Evolutionary conservation across 2,329 filamentous ascomycete genomes (phyloP), one percentile per base, ranked within the genome.

Genomic region (Arachnomyces sp.): DNA sequence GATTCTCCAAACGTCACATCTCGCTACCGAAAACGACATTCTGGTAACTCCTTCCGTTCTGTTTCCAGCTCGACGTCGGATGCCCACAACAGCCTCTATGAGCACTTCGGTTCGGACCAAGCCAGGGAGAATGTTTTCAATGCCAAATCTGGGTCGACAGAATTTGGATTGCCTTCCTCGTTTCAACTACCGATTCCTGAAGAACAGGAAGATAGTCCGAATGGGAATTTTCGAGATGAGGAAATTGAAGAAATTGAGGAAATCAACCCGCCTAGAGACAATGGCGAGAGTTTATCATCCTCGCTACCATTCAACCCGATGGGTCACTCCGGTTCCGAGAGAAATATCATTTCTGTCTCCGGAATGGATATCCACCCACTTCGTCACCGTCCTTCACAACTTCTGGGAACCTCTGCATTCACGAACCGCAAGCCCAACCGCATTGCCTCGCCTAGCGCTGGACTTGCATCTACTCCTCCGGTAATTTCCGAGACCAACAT

Each of bases 281-380:
- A 38, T 40, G 33, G 36, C 1, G 37, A 38, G 25, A 29, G 21
- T 39, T 46, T 57, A 3, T 32, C 21, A 11, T 52, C 58, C 12
- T 51, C 52, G 14, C 43, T 50, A 18, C 54, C 51, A 31, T 55
- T 50, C 61, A 67, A 65, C 39, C 61, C 63, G 2, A 62, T 89
- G 3, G 83, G 78, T 31, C 80, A 83, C 25, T 73, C 79, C 2
- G 58, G 79, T 2, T 95, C 89, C 1, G 87, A 94, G 52, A 89
- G 95, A 58, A 94, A 86, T 13, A 81, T 95, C 45, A 76, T 95
- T 50, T 95, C 89, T 0, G 75, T 95, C 2, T 78, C 82, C 0
- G 88, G 87, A 2, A 82, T 95, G 59, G 90, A 95, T 56, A 93
- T 95, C 36, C 88, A 94, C 59, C 88, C 84, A 0, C 71, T 93